phyloP scores from a whole-genome alignment of 345 rosid species.

The Carallia pectinifolia region DNA sequence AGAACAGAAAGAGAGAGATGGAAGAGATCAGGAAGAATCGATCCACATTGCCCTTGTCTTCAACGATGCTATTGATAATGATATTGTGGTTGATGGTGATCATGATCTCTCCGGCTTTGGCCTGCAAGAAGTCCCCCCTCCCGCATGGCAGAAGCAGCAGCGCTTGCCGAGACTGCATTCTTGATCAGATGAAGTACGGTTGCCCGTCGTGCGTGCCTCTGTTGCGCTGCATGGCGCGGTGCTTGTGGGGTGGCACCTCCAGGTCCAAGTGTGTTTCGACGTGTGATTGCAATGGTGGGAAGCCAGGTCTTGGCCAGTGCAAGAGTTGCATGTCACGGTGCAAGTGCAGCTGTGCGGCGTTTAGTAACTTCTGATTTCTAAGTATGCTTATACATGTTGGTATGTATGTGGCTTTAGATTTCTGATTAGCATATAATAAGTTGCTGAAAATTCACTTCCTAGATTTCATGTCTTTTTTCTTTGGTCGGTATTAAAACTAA shows the following conservation, averaged over 20 bases:
- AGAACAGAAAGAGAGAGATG: too few species aligned
- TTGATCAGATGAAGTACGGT: constrained; percentile 43
- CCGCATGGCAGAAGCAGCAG: background rate
- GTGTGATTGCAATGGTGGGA: constrained; percentile 50
- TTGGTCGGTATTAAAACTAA: background rate
- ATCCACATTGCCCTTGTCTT: background rate
- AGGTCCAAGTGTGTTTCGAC: constrained; percentile 38
- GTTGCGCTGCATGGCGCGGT: constrained; percentile 71
- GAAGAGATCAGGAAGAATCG: constrained; percentile 9
- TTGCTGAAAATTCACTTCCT: background rate
- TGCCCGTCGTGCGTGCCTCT: constrained; percentile 62
- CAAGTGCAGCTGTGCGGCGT: constrained; percentile 54
- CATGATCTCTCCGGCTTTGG: constrained; percentile 15
- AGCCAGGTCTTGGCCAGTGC: constrained; percentile 56
- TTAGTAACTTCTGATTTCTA: too few species aligned
- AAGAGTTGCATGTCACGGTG: constrained; percentile 66
- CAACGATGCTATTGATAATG: constrained; percentile 12
- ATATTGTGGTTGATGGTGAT: constrained; percentile 4
- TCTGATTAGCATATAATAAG: background rate
- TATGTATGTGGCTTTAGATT: constrained; percentile 13
- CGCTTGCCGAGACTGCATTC: constrained; percentile 51
- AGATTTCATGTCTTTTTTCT: background rate
- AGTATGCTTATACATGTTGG: too few species aligned
- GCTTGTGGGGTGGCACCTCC: constrained; percentile 68
- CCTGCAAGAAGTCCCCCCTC: constrained; percentile 24